phyloP scores from a whole-genome alignment of 441 rosid species.

The Jatropha podagrica region DNA sequence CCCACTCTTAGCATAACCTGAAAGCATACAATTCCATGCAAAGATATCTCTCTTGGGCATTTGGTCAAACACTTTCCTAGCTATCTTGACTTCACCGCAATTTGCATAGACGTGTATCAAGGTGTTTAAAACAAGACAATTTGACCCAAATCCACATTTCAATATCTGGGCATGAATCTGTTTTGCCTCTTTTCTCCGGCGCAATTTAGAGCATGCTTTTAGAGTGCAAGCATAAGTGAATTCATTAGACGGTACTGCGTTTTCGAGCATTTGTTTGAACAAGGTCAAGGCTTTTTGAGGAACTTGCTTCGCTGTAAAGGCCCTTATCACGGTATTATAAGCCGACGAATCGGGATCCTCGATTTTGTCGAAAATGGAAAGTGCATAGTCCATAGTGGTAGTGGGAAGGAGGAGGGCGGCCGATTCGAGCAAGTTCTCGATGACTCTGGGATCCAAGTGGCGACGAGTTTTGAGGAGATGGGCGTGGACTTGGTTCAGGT shows the following conservation, averaged over 20 bases:
- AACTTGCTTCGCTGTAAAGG: slow-evolving; percentile 29
- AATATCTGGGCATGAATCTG: slow-evolving; percentile 18
- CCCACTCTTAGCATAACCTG: slow-evolving; percentile 31
- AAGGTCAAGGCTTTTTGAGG: slow-evolving; percentile 28
- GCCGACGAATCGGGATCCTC: slow-evolving; percentile 30
- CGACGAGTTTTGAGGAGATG: slow-evolving; percentile 40
- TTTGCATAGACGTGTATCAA: slow-evolving; percentile 17
- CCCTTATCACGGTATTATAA: slow-evolving; percentile 41
- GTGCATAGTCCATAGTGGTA: slow-evolving; percentile 32
- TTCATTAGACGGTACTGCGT: slow-evolving; percentile 9
- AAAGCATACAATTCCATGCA: slow-evolving; percentile 38
- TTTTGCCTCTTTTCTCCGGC: slow-evolving; percentile 9
- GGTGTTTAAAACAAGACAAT: slow-evolving; percentile 8
- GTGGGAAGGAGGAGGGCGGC: slow-evolving; percentile 32
- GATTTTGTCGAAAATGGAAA: slow-evolving; percentile 30
- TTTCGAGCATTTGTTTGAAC: slow-evolving; percentile 28
- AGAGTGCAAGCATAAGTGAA: slow-evolving; percentile 12
- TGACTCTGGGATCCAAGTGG: slow-evolving; percentile 26
- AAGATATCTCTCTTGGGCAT: slow-evolving; percentile 27
- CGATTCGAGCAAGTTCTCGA: slow-evolving; percentile 39
- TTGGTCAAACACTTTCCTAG: slow-evolving; percentile 28
- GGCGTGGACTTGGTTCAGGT: slow-evolving; percentile 32
- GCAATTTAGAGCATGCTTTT: slow-evolving; percentile 16
- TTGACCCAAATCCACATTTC: slow-evolving; percentile 12
- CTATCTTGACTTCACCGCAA: slow-evolving; percentile 14